A percentile compares a stretch with the other conserved stretches of the same genome.
Conservation (phyloP, 2,329 filamentous ascomycete species). For the Exophiala sp. region DNA sequence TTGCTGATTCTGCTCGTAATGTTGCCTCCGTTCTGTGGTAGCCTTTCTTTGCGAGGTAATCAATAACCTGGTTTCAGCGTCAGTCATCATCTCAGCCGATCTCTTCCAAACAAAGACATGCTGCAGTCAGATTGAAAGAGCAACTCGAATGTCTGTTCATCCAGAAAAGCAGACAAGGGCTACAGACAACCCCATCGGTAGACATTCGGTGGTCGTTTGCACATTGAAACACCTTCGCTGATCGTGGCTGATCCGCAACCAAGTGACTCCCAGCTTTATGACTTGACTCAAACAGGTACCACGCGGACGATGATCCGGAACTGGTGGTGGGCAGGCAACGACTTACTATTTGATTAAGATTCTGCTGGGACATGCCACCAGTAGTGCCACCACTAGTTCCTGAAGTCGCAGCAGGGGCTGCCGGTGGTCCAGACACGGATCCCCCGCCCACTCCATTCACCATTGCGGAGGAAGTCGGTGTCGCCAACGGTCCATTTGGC, state of each 20-base stretch:
- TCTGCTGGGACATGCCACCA: conserved; percentile 69
- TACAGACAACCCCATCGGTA: too few species aligned
- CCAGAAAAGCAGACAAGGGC: too few species aligned
- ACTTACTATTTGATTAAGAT: conserved; percentile 93
- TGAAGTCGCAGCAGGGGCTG: conserved; percentile 28
- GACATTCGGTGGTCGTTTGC: too few species aligned
- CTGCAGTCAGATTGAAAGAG: background rate
- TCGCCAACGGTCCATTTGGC: conserved; percentile 47
- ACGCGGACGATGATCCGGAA: background rate
- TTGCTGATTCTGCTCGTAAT: conserved; percentile 83
- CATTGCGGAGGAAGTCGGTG: conserved; percentile 26
- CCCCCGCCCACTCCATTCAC: conserved; percentile 33
- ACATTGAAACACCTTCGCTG: too few species aligned
- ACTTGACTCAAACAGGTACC: too few species aligned
- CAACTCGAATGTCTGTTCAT: too few species aligned
- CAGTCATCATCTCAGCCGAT: conserved; percentile 7
- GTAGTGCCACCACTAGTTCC: conserved; percentile 30
- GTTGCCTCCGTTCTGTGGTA: conserved; percentile 91
- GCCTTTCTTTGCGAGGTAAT: conserved; percentile 92
- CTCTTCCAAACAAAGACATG: background rate
- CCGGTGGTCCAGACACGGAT: conserved; percentile 31
- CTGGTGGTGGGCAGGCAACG: background rate
- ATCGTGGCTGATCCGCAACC: too few species aligned
- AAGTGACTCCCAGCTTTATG: too few species aligned
- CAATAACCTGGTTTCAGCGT: conserved; percentile 63